Base-by-base conservation (phyloP, 305 asterid genomes). In the Fraxinus nigra region DNA sequence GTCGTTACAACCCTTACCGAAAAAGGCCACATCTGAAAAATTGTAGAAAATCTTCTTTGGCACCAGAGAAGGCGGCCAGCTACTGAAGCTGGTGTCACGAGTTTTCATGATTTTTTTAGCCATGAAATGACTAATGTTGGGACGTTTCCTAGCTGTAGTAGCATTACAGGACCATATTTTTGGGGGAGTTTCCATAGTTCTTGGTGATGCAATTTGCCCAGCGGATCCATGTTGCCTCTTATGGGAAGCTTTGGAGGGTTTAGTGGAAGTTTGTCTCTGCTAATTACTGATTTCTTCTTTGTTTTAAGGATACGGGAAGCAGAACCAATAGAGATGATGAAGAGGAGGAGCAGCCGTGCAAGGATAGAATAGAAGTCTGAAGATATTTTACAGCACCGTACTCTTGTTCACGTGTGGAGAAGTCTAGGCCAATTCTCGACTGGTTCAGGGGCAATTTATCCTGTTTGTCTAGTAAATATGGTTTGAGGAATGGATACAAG, bases 231-330 rank as follows among this genome's bases (percentile, higher is more conserved):
- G 75, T 83, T 75, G 35, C 86, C 75, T n/a, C 76, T 83, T 3
- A 72, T 81, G 24, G 80, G 82, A 84, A 84, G 72, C 82, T 84
- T 77, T 40, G 84, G 84, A 18, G 82, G 87, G 28, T 34, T 72
- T 38, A 72, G 82, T 28, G 82, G 82, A 13, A 76, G 76, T 28
- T 77, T 69, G 3, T 7, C 40, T 74, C 76, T 75, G 28, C 74
- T 5, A 28, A 48, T 67, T 72, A 1, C n/a, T 22, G 78, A 24
- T 48, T 65, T 79, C 24, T 38, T 48, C 78, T 43, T 79, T 9
- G 14, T 79, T 67, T 75, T 79, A 48, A 79, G 28, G 5, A 63
- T 73, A n/a, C 4, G 32, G 16, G 75, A 30, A 37, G 34, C 22
- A 74, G 67, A n/a, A 0, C 26, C 59, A 28, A 61, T 13, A 28